Evolutionary conservation across 495 filamentous ascomycete species (phyloP).

Genomic region (Hypoxylon fragiforme): DNA sequence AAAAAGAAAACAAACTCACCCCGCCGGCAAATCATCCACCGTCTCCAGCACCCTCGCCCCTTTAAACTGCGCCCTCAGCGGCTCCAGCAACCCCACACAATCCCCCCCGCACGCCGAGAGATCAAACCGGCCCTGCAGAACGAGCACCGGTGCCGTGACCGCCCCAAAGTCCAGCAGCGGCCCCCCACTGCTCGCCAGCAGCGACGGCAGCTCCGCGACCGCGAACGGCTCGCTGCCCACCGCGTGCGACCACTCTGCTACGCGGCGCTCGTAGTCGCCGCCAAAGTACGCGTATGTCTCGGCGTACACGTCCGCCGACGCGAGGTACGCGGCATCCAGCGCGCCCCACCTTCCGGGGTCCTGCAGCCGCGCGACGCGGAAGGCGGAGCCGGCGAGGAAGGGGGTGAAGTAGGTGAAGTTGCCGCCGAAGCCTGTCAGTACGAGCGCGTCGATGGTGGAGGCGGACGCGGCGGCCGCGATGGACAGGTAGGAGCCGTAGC

Average conservation of each 20-base stretch:
- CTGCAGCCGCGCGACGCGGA: conserved; percentile 26
- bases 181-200: conserved; percentile 26
- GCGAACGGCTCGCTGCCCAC: conserved; percentile 35
- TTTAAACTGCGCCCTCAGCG: conserved; percentile 11
- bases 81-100: conserved; percentile 32
- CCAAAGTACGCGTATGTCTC: conserved; percentile 33
- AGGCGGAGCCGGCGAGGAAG: conserved; percentile 28
- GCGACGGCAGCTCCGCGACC: conserved; percentile 30
- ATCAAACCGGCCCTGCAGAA: conserved; percentile 33
- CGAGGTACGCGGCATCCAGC: conserved; percentile 29
- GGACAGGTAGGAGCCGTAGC: conserved; percentile 38
- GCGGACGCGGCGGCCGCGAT: conserved; percentile 23
- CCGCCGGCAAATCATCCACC: conserved; percentile 29
- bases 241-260: conserved; percentile 31
- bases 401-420: conserved; percentile 30
- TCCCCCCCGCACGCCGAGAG: conserved; percentile 36
- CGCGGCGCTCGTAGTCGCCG: conserved; percentile 30
- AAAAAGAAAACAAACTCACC: conserved; percentile 16
- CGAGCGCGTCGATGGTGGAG: conserved; percentile 25
- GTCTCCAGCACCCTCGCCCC: conserved; percentile 22
- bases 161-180: conserved; percentile 15
- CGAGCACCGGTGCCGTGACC: conserved; percentile 27
- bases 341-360: conserved; percentile 28
- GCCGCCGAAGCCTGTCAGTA: conserved; percentile 35
- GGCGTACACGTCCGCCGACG: conserved; percentile 22